These are phyloP conservation scores for Annulohypoxylon truncatum DNA, from an alignment of 2,329 filamentous ascomycete species.

Conservation along the genomic window DNA sequence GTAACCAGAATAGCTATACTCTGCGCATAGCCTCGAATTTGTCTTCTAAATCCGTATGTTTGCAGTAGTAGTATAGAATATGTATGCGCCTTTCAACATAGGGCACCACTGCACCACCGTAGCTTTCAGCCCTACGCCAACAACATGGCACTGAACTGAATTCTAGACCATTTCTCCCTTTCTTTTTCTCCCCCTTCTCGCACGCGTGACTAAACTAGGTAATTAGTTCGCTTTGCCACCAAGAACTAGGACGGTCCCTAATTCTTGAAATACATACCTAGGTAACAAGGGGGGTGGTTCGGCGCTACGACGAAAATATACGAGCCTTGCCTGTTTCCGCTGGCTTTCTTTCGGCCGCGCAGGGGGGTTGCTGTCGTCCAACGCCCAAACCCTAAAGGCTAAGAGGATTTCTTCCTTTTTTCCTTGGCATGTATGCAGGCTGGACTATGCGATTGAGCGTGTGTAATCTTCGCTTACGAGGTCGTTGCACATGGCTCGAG, in stretches of 20 bases:
- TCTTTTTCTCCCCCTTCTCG: not conserved
- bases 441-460: slow-evolving; percentile 1
- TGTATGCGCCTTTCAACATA: not conserved
- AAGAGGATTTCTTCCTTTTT: slow-evolving; percentile 5
- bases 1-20: not conserved
- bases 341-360: slow-evolving; percentile 5
- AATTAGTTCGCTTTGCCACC: not conserved
- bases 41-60: not conserved
- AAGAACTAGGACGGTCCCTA: not conserved
- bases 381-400: not conserved
- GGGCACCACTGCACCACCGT: not conserved
- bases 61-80: not conserved
- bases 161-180: not conserved
- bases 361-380: slow-evolving; percentile 15
- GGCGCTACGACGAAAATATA: slow-evolving; percentile 11
- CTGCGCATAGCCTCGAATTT: not conserved
- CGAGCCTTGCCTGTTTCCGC: not conserved
- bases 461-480: slow-evolving; percentile 17
- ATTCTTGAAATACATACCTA: not conserved
- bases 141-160: not conserved
- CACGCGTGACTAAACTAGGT: not conserved
- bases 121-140: slow-evolving; percentile 11
- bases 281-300: not conserved
- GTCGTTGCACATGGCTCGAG: not conserved
- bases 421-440: slow-evolving; percentile 14